Conservation (phyloP, 1,284 basidiomycete genomes). For the Ganoderma sp. region DNA sequence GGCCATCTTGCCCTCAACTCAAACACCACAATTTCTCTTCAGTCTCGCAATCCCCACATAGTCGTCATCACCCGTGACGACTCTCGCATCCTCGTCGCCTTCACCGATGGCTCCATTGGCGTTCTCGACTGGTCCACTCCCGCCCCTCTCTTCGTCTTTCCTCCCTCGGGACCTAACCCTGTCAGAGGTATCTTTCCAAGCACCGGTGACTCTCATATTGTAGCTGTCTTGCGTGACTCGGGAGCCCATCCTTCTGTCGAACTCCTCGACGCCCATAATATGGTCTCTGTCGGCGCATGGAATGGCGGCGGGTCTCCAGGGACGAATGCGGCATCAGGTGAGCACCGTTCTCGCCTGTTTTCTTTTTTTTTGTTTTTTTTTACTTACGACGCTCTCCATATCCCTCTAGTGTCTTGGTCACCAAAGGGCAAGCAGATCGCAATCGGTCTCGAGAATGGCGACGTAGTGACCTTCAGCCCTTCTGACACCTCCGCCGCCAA, state of each 20-base stretch:
- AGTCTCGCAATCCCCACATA: conserved; percentile 51
- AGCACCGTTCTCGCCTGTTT: conserved; percentile 37
- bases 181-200: conserved; percentile 66
- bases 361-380: neutral
- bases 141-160: conserved; percentile 54
- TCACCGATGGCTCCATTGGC: conserved; percentile 60
- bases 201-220: conserved; percentile 64
- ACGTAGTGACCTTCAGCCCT: conserved; percentile 73
- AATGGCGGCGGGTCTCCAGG: conserved; percentile 51
- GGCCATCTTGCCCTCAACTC: conserved; percentile 50
- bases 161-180: conserved; percentile 48
- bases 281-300: conserved; percentile 71
- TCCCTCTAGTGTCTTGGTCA: conserved; percentile 75
- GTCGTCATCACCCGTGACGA: conserved; percentile 64
- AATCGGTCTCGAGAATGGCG: conserved; percentile 73
- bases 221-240: conserved; percentile 63
- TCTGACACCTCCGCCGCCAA: conserved; percentile 60
- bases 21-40: conserved; percentile 53
- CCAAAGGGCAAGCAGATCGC: conserved; percentile 88
- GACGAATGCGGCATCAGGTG: conserved; percentile 62
- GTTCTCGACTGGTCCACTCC: conserved; percentile 60
- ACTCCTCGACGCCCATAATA: conserved; percentile 58
- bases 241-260: conserved; percentile 54
- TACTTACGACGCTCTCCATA: conserved; percentile 18
- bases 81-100: conserved; percentile 62